phyloP scores from a whole-genome alignment of 2,329 filamentous ascomycete genomes.

The Fusarium heterosporum region DNA sequence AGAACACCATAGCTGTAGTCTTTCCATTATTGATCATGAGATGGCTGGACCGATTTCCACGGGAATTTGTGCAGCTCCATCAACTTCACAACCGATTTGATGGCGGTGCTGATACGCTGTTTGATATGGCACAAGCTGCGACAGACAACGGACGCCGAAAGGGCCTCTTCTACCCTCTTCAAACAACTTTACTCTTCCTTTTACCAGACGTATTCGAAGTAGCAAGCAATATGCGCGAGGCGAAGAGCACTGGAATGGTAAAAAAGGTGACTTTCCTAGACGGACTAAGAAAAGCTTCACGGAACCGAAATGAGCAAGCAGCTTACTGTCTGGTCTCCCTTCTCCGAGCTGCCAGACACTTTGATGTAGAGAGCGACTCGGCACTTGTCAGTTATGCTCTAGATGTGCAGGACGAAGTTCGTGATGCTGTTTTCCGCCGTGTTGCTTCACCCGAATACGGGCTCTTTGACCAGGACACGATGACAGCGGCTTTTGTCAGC shows the following conservation, averaged over 20 bases:
- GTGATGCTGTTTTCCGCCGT: conserved; percentile 72
- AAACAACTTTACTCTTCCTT: conserved; percentile 71
- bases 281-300: conserved; percentile 69
- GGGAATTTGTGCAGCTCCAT: conserved; percentile 74
- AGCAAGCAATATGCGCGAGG: conserved; percentile 73
- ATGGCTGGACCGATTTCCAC: conserved; percentile 74
- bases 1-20: conserved; percentile 72
- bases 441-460: conserved; percentile 60
- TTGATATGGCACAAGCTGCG: conserved; percentile 75
- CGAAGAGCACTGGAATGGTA: conserved; percentile 69
- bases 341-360: conserved; percentile 72
- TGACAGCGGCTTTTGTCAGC: conserved; percentile 75
- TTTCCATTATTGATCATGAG: conserved; percentile 72
- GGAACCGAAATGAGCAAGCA: conserved; percentile 74
- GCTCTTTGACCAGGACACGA: conserved; percentile 71
- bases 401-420: conserved; percentile 76
- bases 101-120: conserved; percentile 73
- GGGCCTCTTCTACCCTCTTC: conserved; percentile 69
- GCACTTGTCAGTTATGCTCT: conserved; percentile 74
- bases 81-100: conserved; percentile 71
- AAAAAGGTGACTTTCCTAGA: conserved; percentile 77
- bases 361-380: conserved; percentile 71
- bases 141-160: conserved; percentile 68
- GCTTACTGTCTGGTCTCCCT: conserved; percentile 74
- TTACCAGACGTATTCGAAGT: conserved; percentile 77